These are phyloP conservation scores for Dictyostelium capitatum DNA, from an alignment of 78 protist species.

Conservation along the genomic window DNA sequence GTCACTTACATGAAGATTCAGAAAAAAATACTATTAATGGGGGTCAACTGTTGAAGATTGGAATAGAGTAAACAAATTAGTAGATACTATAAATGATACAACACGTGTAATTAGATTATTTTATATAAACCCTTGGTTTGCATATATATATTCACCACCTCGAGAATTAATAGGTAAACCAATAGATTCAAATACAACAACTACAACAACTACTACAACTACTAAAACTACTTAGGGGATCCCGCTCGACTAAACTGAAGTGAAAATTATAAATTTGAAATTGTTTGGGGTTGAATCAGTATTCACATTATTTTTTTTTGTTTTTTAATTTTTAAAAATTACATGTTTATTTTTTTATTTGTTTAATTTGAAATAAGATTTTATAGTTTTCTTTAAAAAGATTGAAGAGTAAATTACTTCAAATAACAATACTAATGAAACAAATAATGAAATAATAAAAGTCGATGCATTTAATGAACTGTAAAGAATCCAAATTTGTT, in stretches of 20 bases:
- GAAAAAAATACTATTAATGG: constrained; percentile 32
- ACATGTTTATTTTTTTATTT: no score
- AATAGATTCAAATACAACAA: background rate
- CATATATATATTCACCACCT: constrained; percentile 32
- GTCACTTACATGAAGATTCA: constrained; percentile 65
- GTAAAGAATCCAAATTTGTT: background rate
- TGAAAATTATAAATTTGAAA: no score
- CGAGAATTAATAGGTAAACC: constrained; percentile 17
- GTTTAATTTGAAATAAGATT: background rate
- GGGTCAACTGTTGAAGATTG: constrained; percentile 68
- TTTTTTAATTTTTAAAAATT: no score
- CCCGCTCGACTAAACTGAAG: no score
- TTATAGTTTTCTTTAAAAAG: no score
- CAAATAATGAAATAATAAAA: background rate
- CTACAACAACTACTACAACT: no score
- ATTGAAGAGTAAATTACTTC: background rate
- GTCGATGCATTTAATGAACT: background rate
- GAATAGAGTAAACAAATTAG: constrained; percentile 44
- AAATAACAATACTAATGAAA: no score
- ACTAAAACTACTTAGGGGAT: no score
- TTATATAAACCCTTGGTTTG: constrained; percentile 76
- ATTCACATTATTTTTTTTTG: no score
- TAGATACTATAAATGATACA: background rate
- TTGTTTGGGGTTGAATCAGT: no score
- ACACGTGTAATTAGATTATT: background rate